Conservation (phyloP, 202 grass and related monocot species). For the Bolboschoenoplectus hybrid region DNA sequence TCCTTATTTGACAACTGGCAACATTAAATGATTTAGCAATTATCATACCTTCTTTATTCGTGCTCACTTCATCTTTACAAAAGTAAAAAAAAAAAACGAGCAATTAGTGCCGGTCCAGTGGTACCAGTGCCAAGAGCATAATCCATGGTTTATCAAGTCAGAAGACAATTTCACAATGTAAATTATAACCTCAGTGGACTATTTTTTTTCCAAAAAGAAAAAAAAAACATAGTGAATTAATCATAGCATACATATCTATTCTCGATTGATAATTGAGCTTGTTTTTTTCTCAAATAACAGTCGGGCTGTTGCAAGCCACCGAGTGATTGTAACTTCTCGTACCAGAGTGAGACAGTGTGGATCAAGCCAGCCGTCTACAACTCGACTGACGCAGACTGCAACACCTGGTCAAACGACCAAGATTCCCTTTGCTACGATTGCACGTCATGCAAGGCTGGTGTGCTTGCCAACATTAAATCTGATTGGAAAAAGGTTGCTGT, state of each 20-base stretch:
- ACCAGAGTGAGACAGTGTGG: slow-evolving; percentile 64
- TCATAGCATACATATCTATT: not conserved
- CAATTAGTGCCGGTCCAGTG: not conserved
- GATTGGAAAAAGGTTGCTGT: slow-evolving; percentile 89
- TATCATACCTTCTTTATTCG: not conserved
- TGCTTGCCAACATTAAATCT: slow-evolving; percentile 78
- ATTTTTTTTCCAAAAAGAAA: not conserved
- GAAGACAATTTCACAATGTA: not conserved
- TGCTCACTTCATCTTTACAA: not conserved
- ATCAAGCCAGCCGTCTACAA: slow-evolving; percentile 52
- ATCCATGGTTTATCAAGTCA: not conserved
- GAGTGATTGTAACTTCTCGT: slow-evolving; percentile 73
- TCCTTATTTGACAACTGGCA: not conserved
- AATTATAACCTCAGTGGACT: not conserved
- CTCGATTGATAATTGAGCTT: not conserved
- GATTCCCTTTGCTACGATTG: slow-evolving; percentile 67
- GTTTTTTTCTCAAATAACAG: slow-evolving; percentile 42
- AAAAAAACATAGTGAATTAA: slow-evolving; percentile 24
- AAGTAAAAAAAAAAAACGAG: not conserved
- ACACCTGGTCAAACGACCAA: slow-evolving; percentile 63
- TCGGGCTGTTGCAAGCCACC: slow-evolving; percentile 92
- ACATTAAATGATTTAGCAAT: not conserved
- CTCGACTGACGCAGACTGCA: slow-evolving; percentile 52
- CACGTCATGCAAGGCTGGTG: slow-evolving; percentile 77
- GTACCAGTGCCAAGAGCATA: not conserved